Evolutionary conservation across 148 eudicot genomes (phyloP).

Genomic region (Bassia scoparia): DNA sequence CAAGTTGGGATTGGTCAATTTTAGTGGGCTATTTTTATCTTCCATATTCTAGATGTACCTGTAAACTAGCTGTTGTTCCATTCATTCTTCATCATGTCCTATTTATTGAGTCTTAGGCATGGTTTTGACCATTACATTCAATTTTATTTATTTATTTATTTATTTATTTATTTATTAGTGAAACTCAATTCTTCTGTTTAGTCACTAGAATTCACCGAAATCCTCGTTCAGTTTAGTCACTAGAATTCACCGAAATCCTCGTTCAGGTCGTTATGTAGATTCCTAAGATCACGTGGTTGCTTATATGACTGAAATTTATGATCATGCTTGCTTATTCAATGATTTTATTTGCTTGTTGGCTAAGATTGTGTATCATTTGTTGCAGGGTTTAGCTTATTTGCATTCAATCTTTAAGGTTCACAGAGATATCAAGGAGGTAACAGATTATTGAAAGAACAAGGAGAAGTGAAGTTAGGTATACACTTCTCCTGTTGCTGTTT

Average conservation of each 20-base stretch:
- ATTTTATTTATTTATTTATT: too few relatives aligned
- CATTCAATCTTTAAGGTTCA: constrained; percentile 97
- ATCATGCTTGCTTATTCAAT: too few relatives aligned
- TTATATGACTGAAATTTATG: too few relatives aligned
- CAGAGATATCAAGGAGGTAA: constrained; percentile 97
- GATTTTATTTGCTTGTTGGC: constrained; percentile 3
- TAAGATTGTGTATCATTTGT: constrained; percentile 7
- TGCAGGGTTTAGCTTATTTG: constrained; percentile 91
- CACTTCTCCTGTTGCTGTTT: neutral
- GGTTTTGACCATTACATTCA: constrained; percentile 25
- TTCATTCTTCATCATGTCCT: neutral
- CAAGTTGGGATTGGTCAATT: constrained; percentile 22
- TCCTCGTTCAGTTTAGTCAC: too few relatives aligned
- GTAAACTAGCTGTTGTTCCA: constrained; percentile 10
- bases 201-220: too few relatives aligned
- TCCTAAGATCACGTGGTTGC: too few relatives aligned
- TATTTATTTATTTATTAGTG: too few relatives aligned
- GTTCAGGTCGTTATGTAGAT: too few relatives aligned
- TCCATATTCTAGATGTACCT: constrained; percentile 10
- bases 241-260: too few relatives aligned
- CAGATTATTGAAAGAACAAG: constrained; percentile 95
- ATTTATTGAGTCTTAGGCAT: constrained; percentile 9
- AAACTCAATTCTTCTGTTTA: too few relatives aligned
- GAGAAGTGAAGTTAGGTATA: constrained; percentile 94
- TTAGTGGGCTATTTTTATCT: constrained; percentile 20